Percentiles rank a stretch among this genome's conserved stretches.
phyloP scores from a whole-genome alignment of 1,139 yeast genomes.

The Eremothecium coryli region DNA sequence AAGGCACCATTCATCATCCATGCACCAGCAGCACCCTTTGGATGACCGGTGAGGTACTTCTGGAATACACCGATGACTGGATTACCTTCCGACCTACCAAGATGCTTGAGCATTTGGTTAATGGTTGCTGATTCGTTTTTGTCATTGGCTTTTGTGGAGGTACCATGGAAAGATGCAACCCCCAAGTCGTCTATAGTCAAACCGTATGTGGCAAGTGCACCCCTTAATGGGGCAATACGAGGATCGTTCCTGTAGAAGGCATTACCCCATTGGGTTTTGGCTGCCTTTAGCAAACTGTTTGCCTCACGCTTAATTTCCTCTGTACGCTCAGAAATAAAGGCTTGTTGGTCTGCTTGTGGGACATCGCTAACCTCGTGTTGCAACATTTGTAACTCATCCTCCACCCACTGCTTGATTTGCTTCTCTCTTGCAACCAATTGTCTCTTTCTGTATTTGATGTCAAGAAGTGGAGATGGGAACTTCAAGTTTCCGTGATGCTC shows the following conservation, averaged over 20 bases:
- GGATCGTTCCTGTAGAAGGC: constrained; percentile 86
- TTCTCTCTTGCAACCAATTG: constrained; percentile 72
- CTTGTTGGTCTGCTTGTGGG: constrained; percentile 38
- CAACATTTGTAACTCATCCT: constrained; percentile 63
- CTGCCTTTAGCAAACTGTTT: constrained; percentile 73
- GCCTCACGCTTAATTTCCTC: constrained; percentile 86
- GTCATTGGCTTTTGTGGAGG: constrained; percentile 95
- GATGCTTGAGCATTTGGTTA: constrained; percentile 84
- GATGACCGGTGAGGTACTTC: constrained; percentile 97
- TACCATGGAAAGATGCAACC: constrained; percentile 99
- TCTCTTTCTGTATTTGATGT: constrained; percentile 88
- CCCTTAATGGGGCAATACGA: constrained; percentile 93
- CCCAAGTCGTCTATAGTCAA: constrained; percentile 90
- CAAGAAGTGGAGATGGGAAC: constrained; percentile 72
- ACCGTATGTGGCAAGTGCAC: constrained; percentile 89
- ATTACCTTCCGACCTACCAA: constrained; percentile 96
- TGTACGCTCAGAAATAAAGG: constrained; percentile 69
- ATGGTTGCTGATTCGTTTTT: constrained; percentile 93
- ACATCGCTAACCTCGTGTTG: constrained; percentile 60
- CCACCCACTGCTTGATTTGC: constrained; percentile 81
- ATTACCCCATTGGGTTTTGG: constrained; percentile 93
- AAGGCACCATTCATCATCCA: constrained; percentile 99
- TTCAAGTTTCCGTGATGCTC: constrained; percentile 81
- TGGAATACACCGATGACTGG: constrained; percentile 98
- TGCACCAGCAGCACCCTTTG: constrained; percentile 99